A percentile compares a stretch with the other conserved stretches of the same genome.
Conservation (phyloP, 148 eudicot genomes). For the Euryodendron excelsum region DNA sequence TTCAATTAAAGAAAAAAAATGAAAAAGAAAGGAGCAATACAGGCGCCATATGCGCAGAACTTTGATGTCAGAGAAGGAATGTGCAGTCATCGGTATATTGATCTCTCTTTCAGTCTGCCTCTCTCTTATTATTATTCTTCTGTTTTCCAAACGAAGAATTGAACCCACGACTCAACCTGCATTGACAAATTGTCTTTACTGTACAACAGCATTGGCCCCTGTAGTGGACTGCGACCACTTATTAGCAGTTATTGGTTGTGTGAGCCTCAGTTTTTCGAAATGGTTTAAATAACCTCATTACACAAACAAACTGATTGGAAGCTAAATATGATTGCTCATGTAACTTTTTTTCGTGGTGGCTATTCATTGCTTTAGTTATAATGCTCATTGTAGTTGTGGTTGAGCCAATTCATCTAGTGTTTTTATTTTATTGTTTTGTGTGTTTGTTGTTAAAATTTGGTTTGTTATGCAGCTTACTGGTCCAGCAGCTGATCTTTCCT, state of each 20-base stretch:
- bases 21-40: neutral
- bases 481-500: constrained; percentile 66
- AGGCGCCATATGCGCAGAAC: neutral
- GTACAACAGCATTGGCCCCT: neutral
- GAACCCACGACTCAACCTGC: neutral
- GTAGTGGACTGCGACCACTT: neutral
- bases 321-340: neutral
- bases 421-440: neutral
- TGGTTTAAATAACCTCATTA: neutral
- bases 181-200: no score
- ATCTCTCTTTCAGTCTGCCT: neutral
- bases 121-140: neutral
- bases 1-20: neutral
- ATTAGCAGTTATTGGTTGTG: neutral
- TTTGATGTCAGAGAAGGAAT: neutral
- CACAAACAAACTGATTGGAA: neutral
- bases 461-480: constrained; percentile 63
- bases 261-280: neutral
- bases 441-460: neutral
- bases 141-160: neutral
- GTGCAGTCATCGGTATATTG: neutral
- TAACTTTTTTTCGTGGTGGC: neutral
- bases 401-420: neutral
- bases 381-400: neutral
- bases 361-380: no score